These are phyloP conservation scores for Gaeumannomyces sp. DNA, from an alignment of 2,329 filamentous ascomycete species.

Conservation along the genomic window DNA sequence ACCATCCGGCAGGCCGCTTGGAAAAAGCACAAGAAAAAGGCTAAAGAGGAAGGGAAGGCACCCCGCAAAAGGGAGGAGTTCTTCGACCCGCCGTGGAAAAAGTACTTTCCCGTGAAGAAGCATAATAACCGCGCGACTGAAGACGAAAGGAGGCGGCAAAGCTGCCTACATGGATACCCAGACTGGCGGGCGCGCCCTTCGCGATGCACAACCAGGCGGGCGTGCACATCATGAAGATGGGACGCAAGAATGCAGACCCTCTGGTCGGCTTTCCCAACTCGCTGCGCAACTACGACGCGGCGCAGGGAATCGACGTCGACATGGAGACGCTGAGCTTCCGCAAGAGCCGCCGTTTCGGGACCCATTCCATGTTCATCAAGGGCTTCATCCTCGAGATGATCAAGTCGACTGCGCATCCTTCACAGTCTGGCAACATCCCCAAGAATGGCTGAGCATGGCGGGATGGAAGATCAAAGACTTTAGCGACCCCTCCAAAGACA, in stretches of 20 bases:
- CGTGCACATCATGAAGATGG: conserved; percentile 19
- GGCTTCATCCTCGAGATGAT: conserved; percentile 25
- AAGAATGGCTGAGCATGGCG: conserved; percentile 17
- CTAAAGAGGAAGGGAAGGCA: too few species aligned
- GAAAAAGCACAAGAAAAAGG: too few species aligned
- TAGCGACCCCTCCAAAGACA: not conserved
- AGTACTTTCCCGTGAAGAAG: conserved; percentile 1
- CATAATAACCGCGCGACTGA: not conserved
- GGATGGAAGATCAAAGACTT: conserved; percentile 16
- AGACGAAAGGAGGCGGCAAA: conserved; percentile 5
- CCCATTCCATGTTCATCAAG: conserved; percentile 26
- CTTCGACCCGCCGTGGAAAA: not conserved
- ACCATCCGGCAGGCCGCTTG: not conserved
- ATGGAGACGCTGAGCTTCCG: conserved; percentile 18
- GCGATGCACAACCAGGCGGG: conserved; percentile 1
- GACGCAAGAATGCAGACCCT: conserved; percentile 28
- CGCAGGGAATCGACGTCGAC: conserved; percentile 19
- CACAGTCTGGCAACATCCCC: conserved; percentile 20
- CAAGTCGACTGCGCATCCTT: conserved; percentile 13
- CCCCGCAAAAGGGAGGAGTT: not conserved
- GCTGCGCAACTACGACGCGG: conserved; percentile 24
- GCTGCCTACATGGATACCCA: conserved; percentile 27
- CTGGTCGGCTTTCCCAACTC: conserved; percentile 25
- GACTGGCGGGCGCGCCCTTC: not conserved
- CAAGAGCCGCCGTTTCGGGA: conserved; percentile 16